These are phyloP conservation scores for Suillus spraguei DNA, from an alignment of 768 basidiomycete species.

Conservation along the genomic window DNA sequence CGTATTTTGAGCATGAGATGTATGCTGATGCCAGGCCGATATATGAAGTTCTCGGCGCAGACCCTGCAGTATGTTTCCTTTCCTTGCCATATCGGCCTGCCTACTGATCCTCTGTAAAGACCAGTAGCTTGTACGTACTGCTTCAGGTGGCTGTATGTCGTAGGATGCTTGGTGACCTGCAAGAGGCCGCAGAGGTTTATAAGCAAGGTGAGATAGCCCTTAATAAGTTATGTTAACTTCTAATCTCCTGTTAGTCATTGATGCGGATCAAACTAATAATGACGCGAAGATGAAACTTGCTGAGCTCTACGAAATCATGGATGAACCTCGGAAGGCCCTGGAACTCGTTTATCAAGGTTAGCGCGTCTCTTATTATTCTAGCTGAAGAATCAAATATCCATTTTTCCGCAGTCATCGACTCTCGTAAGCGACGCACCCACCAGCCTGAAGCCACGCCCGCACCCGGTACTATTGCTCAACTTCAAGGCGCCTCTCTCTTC, in stretches of 20 bases:
- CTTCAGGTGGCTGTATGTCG: conserved; percentile 83
- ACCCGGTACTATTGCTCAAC: conserved; percentile 20
- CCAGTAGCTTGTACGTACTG: conserved; percentile 70
- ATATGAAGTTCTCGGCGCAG: conserved; percentile 76
- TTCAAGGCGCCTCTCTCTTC: conserved; percentile 57
- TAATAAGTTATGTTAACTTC: not conserved
- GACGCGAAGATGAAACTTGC: conserved; percentile 91
- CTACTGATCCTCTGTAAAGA: conserved; percentile 42
- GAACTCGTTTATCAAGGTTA: conserved; percentile 84
- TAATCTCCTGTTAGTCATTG: conserved; percentile 53
- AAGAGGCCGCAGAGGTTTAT: conserved; percentile 82
- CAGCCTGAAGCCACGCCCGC: conserved; percentile 23
- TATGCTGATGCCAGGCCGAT: conserved; percentile 80
- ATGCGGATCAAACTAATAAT: conserved; percentile 71
- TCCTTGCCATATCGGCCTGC: conserved; percentile 1
- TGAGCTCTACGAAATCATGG: conserved; percentile 83
- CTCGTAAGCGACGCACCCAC: conserved; percentile 48
- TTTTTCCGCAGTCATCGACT: conserved; percentile 52
- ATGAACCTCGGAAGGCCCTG: conserved; percentile 79
- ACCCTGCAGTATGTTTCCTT: conserved; percentile 59
- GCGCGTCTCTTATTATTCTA: not conserved
- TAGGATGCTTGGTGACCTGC: conserved; percentile 71
- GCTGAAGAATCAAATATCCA: conserved; percentile 1
- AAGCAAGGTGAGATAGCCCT: conserved; percentile 60
- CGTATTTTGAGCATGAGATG: conserved; percentile 74